Percentiles rank a stretch among this genome's conserved stretches.
Conservation (phyloP, 208 protist genomes). For the Crithidia acanthocephali region DNA sequence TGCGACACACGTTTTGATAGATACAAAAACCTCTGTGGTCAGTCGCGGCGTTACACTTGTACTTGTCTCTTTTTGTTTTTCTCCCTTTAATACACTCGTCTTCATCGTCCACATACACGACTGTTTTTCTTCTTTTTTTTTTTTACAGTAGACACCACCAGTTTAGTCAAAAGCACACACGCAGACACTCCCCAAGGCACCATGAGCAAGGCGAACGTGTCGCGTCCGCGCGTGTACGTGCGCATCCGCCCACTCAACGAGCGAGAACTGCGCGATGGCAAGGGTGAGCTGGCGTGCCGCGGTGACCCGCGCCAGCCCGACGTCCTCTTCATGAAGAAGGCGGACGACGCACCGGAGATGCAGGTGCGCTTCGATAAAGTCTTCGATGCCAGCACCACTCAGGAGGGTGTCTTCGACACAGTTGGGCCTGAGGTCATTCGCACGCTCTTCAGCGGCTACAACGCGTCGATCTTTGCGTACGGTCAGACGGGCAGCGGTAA, state of each 20-base stretch:
- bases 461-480: slow-evolving; percentile 94
- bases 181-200: background rate
- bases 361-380: slow-evolving; percentile 89
- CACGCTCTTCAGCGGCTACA: slow-evolving; percentile 89
- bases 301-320: slow-evolving; percentile 66
- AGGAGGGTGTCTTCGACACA: slow-evolving; percentile 63
- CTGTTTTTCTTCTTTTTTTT: too few relatives aligned
- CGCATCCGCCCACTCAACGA: slow-evolving; percentile 90
- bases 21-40: too few relatives aligned
- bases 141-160: too few relatives aligned
- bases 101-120: too few relatives aligned
- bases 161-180: background rate
- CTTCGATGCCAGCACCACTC: slow-evolving; percentile 55
- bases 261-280: slow-evolving; percentile 68
- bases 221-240: slow-evolving; percentile 89
- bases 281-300: slow-evolving; percentile 67
- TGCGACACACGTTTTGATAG: too few relatives aligned
- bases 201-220: slow-evolving; percentile 80
- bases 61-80: too few relatives aligned
- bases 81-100: too few relatives aligned
- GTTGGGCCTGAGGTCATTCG: slow-evolving; percentile 73
- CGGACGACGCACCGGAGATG: slow-evolving; percentile 58
- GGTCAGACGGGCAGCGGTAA: slow-evolving; percentile 97
- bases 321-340: slow-evolving; percentile 82
- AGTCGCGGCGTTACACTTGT: too few relatives aligned